These are phyloP conservation scores for Eucalyptus urophylla DNA, from an alignment of 345 rosid genomes.

Conservation along the genomic window DNA sequence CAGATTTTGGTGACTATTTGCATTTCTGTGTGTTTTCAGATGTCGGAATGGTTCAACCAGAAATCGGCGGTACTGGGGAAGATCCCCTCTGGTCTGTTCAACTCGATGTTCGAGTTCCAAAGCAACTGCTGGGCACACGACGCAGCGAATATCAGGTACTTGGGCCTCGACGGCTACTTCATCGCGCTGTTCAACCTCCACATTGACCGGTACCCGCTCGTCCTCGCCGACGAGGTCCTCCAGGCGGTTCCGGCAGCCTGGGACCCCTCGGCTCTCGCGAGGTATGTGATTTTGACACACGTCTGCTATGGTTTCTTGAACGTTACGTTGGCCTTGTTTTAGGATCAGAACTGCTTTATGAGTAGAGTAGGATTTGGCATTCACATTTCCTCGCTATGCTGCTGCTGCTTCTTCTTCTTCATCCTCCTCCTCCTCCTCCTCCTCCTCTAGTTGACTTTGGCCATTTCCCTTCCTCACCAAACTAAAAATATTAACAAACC, in stretches of 20 bases:
- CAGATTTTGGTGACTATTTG: neutral
- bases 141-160: slow-evolving; percentile 44
- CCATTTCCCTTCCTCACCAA: neutral
- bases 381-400: neutral
- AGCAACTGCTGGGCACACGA: slow-evolving; percentile 71
- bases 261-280: slow-evolving; percentile 74
- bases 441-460: neutral
- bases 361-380: neutral
- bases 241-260: slow-evolving; percentile 68
- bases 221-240: slow-evolving; percentile 50
- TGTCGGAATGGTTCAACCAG: slow-evolving; percentile 81
- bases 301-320: neutral
- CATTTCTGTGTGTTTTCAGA: slow-evolving; percentile 15
- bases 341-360: neutral
- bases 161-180: slow-evolving; percentile 68
- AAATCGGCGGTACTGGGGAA: slow-evolving; percentile 50
- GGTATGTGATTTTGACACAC: slow-evolving; percentile 9
- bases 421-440: neutral
- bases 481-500: neutral
- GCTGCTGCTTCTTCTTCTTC: neutral
- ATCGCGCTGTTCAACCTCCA: slow-evolving; percentile 44
- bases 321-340: neutral
- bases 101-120: slow-evolving; percentile 61
- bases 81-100: slow-evolving; percentile 76
- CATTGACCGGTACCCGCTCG: slow-evolving; percentile 57